phyloP scores from a whole-genome alignment of 805 yeast genomes.

The Lachancea dasiensis region DNA sequence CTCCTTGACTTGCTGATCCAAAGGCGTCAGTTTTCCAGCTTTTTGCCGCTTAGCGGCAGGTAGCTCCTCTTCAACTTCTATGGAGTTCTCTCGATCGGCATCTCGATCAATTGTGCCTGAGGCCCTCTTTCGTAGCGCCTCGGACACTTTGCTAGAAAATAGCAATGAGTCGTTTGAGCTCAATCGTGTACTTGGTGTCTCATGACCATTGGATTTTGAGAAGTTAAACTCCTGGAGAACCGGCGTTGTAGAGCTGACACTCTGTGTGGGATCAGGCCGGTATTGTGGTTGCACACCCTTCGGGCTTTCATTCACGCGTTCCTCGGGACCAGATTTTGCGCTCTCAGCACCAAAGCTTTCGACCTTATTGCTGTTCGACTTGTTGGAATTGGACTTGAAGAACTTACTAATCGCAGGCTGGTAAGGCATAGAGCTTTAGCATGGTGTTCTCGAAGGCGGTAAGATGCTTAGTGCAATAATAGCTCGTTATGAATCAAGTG shows the following conservation, averaged over 20 bases:
- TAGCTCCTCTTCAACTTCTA: neutral
- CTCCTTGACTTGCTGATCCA: slow-evolving; percentile 70
- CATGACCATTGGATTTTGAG: neutral
- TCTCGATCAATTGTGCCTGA: slow-evolving; percentile 1
- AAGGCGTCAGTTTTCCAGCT: slow-evolving; percentile 49
- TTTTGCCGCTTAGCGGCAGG: slow-evolving; percentile 5
- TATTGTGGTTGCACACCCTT: neutral
- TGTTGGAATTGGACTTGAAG: slow-evolving; percentile 17
- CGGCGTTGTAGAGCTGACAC: neutral
- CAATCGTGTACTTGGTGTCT: neutral
- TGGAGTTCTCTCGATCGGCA: slow-evolving; percentile 1
- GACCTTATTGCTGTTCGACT: too few species aligned
- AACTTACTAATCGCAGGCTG: slow-evolving; percentile 31
- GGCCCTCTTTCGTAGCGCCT: slow-evolving; percentile 2
- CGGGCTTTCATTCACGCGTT: neutral
- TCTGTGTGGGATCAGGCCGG: neutral
- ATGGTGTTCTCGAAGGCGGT: neutral
- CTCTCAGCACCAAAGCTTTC: too few species aligned
- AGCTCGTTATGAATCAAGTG: neutral
- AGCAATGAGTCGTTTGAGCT: neutral
- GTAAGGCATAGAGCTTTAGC: slow-evolving; percentile 12
- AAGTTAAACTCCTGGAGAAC: neutral
- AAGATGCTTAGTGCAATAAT: neutral
- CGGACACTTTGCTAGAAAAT: slow-evolving; percentile 1
- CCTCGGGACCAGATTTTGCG: too few species aligned